Conservation (phyloP, 129 eudicot species). For the Tagetes patula region DNA sequence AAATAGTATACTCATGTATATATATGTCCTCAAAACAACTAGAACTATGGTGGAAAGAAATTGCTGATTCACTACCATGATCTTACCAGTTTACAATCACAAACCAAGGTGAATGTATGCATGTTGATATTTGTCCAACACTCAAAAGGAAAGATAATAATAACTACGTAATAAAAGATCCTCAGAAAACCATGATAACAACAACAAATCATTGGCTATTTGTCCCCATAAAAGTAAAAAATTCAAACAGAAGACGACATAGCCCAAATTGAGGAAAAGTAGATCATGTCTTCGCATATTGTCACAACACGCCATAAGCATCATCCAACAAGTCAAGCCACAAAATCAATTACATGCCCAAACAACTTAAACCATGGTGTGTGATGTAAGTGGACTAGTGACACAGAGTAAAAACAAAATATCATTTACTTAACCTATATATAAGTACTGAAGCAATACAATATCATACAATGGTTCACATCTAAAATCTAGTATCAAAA, state of each 20-base stretch:
- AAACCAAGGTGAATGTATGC: neutral
- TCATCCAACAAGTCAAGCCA: neutral
- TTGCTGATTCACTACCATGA: neutral
- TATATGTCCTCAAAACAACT: neutral
- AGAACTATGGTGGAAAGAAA: neutral
- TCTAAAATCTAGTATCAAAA: neutral
- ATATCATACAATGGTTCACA: neutral
- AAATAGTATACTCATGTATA: neutral
- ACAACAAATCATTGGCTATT: neutral
- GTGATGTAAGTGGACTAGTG: neutral
- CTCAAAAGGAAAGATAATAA: neutral
- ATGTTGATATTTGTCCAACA: neutral
- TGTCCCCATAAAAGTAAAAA: neutral
- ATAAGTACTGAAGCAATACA: neutral
- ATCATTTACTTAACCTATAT: neutral
- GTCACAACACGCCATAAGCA: neutral
- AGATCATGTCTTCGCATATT: neutral
- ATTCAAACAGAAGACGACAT: neutral
- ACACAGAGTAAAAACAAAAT: neutral
- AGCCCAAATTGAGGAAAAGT: neutral
- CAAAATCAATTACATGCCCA: neutral
- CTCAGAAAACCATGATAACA: neutral
- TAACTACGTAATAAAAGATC: neutral
- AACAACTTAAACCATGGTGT: neutral
- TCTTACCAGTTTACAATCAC: neutral